Base-by-base conservation (phyloP, 2,329 filamentous ascomycete genomes). In the Apiospora pterosperma region DNA sequence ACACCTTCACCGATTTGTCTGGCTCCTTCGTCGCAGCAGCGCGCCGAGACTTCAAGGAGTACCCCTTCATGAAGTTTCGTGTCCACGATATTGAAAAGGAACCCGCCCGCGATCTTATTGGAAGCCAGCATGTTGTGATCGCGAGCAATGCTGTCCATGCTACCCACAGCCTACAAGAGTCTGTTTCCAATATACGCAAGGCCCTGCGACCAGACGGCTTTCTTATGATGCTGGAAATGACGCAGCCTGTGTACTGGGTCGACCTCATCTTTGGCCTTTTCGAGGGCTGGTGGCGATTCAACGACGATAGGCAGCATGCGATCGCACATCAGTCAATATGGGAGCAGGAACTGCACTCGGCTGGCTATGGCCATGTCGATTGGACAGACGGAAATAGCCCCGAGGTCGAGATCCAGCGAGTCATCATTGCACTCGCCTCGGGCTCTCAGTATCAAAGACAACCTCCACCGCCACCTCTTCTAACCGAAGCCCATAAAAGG, bases 231-330 rank as follows among this genome's bases (percentile, higher is more conserved):
- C 42, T 77, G 16, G 78, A 80, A 68, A 71, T 78, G 70, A 78
- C 76, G 0, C 28, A 66, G 16, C 62, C 59, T 2, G 7, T 76
- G 10, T 68, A 66, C 52, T 79, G 70, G 69, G 68, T 76, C 7
- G 76, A 80, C 41, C 63, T 78, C 25, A 69, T 76, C 16, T 79
- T 76, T 38, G 78, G 77, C 0, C 65, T 78, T 1, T 67, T 79
- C 4, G 74, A 79, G 23, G 77, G 78, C 3, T 79, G 78, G 77
- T 80, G 77, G 77, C 64, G 74, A 31, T 77, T 76, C 34, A 68
- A 73, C 5, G 76, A 78, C 58, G 76, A 73, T 2, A 68, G 73
- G 2, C 63, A 64, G 14, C 71, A 76, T 64, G 70, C 69, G 14
- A 10, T 75, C 14, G 63, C 67, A 5, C 21, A 65, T 12, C 66